Base-by-base conservation (phyloP, 1,284 basidiomycete genomes). In the Leucocoprinus gongylophorus region DNA sequence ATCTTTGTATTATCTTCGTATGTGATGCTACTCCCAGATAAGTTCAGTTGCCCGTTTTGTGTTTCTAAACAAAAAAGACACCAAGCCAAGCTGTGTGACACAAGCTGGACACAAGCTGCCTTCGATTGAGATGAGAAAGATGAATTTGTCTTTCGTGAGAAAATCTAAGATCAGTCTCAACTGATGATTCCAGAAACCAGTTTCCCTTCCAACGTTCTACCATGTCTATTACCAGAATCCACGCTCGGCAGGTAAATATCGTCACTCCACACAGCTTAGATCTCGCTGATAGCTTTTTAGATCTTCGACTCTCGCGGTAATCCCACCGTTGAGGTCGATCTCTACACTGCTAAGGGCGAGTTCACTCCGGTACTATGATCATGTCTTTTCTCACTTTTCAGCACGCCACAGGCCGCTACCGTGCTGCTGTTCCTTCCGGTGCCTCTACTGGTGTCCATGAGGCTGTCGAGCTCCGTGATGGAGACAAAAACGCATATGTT, bases 381-480 rank as follows among this genome's bases (percentile, higher is more conserved):
- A 64, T 63, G 37, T 29, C n/a, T 44, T 50, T 53, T 51, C 50
- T 58, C 35, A 32, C 49, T 50, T 42, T 56, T 46, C 53, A 49
- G 56, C 35, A 47, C 51, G 58, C 48, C 32, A 54, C 44, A 95
- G 95, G 95, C 59, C 86, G 85, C 62, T 99, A 88, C 88, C 88
- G 92, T 59, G 91, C 93, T 58, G 83, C 92, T 59, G 97, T 99
- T 43, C 97, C 97, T 53, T 98, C 95, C 54, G 97, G 97, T 70
- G 97, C 97, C 47, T 99, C 95, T 55, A 99, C 95, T 54, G 97
- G 97, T 79, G 78, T 93, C 62, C 93, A 99, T 74, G 97, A 99
- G 75, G 97, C 97, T 59, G 92, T 97, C 60, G 97, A 99, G 77
- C 88, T 99, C 68, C 92, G 97, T 62, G 97, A 99, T 74, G 89